Conservation (phyloP, 352 stramenopile species). For the Halophytophthora batemanensis region DNA sequence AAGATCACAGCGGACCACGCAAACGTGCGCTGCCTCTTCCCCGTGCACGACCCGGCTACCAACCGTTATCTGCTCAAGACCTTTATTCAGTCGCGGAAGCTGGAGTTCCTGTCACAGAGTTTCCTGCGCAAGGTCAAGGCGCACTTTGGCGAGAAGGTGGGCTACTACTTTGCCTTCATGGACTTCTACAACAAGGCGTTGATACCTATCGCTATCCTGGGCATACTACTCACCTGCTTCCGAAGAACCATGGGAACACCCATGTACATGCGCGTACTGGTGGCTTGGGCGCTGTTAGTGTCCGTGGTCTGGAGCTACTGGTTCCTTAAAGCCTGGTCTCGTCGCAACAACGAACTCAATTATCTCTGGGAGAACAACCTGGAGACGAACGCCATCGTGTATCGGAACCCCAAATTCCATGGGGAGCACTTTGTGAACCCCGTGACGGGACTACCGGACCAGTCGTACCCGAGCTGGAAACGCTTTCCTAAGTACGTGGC, state of each 20-base stretch:
- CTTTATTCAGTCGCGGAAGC: conserved; percentile 66
- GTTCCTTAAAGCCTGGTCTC: conserved; percentile 76
- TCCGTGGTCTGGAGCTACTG: conserved; percentile 83
- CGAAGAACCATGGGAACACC: conserved; percentile 55
- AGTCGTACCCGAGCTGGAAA: conserved; percentile 75
- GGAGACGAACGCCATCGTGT: conserved; percentile 64
- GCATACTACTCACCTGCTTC: conserved; percentile 65
- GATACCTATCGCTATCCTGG: conserved; percentile 70
- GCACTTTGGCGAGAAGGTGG: conserved; percentile 84
- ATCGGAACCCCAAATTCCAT: conserved; percentile 69
- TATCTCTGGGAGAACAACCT: conserved; percentile 69
- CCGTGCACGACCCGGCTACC: conserved; percentile 66
- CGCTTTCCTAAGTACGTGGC: conserved; percentile 71
- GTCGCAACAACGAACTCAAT: conserved; percentile 73
- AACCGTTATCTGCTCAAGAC: conserved; percentile 74
- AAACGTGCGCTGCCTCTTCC: conserved; percentile 71
- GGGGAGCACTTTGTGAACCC: conserved; percentile 59
- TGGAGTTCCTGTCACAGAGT: conserved; percentile 56
- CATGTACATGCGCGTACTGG: conserved; percentile 82
- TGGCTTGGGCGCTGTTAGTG: conserved; percentile 68
- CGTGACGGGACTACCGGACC: conserved; percentile 54
- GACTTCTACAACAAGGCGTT: conserved; percentile 87
- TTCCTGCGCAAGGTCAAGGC: conserved; percentile 64
- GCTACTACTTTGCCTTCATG: conserved; percentile 86
- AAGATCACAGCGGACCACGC: conserved; percentile 53